These are phyloP conservation scores for Pholiota conissans DNA, from an alignment of 768 basidiomycete species.

Conservation along the genomic window DNA sequence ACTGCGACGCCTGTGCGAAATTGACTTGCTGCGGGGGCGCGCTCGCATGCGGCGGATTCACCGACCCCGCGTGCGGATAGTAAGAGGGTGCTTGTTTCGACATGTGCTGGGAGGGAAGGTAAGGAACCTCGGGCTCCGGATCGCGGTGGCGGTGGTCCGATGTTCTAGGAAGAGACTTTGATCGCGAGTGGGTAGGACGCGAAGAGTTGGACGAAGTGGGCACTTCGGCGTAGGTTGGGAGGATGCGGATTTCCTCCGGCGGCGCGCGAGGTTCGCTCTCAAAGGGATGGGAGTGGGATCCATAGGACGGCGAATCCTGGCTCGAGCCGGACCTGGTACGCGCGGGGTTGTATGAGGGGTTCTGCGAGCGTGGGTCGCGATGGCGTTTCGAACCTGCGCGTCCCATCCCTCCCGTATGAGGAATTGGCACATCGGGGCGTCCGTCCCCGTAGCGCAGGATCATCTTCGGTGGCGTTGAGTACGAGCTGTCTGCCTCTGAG, in stretches of 20 bases:
- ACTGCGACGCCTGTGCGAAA: slow-evolving; percentile 28
- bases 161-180: slow-evolving; percentile 46
- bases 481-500: slow-evolving; percentile 49
- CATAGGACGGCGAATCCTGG: slow-evolving; percentile 26
- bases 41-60: neutral
- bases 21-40: slow-evolving; percentile 24
- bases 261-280: slow-evolving; percentile 20
- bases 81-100: neutral
- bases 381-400: slow-evolving; percentile 21
- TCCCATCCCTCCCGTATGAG: slow-evolving; percentile 30
- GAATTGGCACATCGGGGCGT: slow-evolving; percentile 62
- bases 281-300: slow-evolving; percentile 26
- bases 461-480: slow-evolving; percentile 70
- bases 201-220: slow-evolving; percentile 33
- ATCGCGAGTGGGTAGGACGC: slow-evolving; percentile 38
- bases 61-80: neutral
- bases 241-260: slow-evolving; percentile 65
- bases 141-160: slow-evolving; percentile 27
- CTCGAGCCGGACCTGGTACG: slow-evolving; percentile 42
- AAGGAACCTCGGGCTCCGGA: slow-evolving; percentile 21
- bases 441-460: slow-evolving; percentile 68
- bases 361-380: slow-evolving; percentile 23
- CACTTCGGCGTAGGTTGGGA: slow-evolving; percentile 48
- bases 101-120: slow-evolving; percentile 23
- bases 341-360: slow-evolving; percentile 26